phyloP scores from a whole-genome alignment of 192 early-diverging fungal genomes.

The Thamnidium elegans region DNA sequence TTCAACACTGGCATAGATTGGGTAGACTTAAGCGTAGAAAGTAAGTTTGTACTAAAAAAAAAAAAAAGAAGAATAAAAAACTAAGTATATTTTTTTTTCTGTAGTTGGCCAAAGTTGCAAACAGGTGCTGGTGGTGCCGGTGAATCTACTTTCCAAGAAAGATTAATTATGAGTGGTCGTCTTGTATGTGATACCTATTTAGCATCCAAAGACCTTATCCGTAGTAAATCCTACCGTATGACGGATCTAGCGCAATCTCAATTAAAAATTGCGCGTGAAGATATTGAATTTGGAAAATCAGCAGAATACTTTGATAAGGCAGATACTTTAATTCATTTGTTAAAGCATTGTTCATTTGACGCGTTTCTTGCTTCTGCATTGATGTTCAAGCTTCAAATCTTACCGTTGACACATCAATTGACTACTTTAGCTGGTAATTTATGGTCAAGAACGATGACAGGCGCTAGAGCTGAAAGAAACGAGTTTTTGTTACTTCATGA shows the following conservation, averaged over 20 bases:
- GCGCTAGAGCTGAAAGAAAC: slow-evolving; percentile 91
- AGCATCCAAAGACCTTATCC: slow-evolving; percentile 81
- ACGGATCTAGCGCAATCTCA: slow-evolving; percentile 73
- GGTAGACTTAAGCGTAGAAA: slow-evolving; percentile 79
- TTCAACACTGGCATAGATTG: slow-evolving; percentile 81
- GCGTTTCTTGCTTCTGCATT: slow-evolving; percentile 73
- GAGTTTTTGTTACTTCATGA: slow-evolving; percentile 95
- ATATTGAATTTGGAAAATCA: slow-evolving; percentile 81
- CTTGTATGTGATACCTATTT: slow-evolving; percentile 93
- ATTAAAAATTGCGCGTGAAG: slow-evolving; percentile 74
- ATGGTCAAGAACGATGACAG: slow-evolving; percentile 89
- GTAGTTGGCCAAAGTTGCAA: slow-evolving; percentile 84
- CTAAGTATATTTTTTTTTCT: not conserved
- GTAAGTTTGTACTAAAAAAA: slow-evolving; percentile 33
- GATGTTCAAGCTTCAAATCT: slow-evolving; percentile 85
- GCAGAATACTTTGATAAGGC: slow-evolving; percentile 64
- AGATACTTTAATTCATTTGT: slow-evolving; percentile 60
- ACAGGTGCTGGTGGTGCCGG: slow-evolving; percentile 74
- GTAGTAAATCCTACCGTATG: slow-evolving; percentile 82
- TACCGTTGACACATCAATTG: slow-evolving; percentile 90
- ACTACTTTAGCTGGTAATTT: slow-evolving; percentile 93
- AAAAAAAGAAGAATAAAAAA: not conserved
- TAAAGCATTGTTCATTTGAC: slow-evolving; percentile 83
- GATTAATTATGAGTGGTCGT: slow-evolving; percentile 64
- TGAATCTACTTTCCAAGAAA: slow-evolving; percentile 74